Evolutionary conservation across 768 basidiomycete genomes (phyloP), one percentile per base, ranked within the genome.

Genomic region (Amanita thiersii): DNA sequence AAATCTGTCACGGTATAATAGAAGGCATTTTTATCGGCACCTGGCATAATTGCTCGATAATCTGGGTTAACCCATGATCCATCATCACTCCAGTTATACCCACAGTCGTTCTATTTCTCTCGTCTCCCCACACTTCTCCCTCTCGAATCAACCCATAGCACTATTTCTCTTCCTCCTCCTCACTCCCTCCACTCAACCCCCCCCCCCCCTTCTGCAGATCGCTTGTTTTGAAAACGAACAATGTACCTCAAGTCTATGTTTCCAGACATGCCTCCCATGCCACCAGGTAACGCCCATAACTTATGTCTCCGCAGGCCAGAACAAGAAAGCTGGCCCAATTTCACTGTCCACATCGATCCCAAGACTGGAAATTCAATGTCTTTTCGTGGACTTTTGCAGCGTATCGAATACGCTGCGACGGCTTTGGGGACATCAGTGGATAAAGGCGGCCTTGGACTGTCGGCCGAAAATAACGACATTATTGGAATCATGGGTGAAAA

Each of bases 401-500:
- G 66, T 10, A 67, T 84, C 0, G 61, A 66, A 7, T 66, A 75
- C 37, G 71, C 72, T 12, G 72, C 77, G 2, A 81, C 81, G 0
- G 79, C 73, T 0, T 62, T 86, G 10, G 71, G 61, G 2, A 54
- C 61, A n/a, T 64, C 72, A 4, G 45, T 60, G 8, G 49, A 59
- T 0, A 54, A 69, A 12, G 81, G 81, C 0, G 82, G 85, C 0
- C 61, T 83, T 1, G 81, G 72, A 0, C 52, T 87, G 8, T 51
- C 57, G 4, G 55, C 57, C 0, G 63, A 62, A 29, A 62, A 69
- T 15, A 65, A 64, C 0, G 79, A 82, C 39, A 72, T 85, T 17
- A 66, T 86, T 15, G 86, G 81, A 4, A 73, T 88, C 11, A 69
- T 86, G 53, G 75, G 74, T 56, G 70, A 80, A 34, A 88, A 87